Evolutionary conservation across 2,329 filamentous ascomycete species (phyloP), one percentile per base, ranked within the genome.

Genomic region (Phialophora expanda): DNA sequence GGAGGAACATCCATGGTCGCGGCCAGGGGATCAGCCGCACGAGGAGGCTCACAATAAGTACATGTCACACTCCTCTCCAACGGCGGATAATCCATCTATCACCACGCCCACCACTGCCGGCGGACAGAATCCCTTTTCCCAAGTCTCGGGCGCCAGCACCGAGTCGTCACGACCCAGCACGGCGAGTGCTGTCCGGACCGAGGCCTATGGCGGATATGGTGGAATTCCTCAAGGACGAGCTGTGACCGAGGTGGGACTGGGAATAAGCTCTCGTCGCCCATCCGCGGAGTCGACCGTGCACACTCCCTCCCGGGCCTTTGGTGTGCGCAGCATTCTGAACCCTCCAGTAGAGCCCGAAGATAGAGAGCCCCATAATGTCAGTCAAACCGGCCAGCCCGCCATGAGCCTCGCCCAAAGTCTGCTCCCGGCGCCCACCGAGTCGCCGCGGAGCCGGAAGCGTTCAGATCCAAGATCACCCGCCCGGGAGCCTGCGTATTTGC

Each of bases 311-410:
- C 57, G 80, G 70, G 72, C 76, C 11, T 75, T 80, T 34, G 80
- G 77, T 48, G 77, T 82, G 34, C 80, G 78, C 67, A 80, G 78
- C 56, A 83, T 83, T 44, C 69, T 83, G 51, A 83, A 83, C 65
- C 80, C 81, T 20, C 69, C 77, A 24, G 77, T 78, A 66, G 66
- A 66, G 48, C 56, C 51, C 24, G 61, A 64, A 44, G 56, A 61
- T 22, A 63, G 62, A 32, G 34, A 66, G 11, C 41, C 44, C 53
- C 26, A 53, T 12, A 22, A 53, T 51, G 30, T 50, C 46, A 66
- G 66, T 51, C 38, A 51, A 14, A 48, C 22, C 24, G 48, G 41
- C 51, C 64, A 56, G n/a, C 60, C 62, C 17, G 57, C 44, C n/a
- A 57, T 64, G 56, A 64, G 44, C 48, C 53, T 65, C 32, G 54